Conservation (phyloP, 2,329 filamentous ascomycete species). For the Sporothrix phasma region DNA sequence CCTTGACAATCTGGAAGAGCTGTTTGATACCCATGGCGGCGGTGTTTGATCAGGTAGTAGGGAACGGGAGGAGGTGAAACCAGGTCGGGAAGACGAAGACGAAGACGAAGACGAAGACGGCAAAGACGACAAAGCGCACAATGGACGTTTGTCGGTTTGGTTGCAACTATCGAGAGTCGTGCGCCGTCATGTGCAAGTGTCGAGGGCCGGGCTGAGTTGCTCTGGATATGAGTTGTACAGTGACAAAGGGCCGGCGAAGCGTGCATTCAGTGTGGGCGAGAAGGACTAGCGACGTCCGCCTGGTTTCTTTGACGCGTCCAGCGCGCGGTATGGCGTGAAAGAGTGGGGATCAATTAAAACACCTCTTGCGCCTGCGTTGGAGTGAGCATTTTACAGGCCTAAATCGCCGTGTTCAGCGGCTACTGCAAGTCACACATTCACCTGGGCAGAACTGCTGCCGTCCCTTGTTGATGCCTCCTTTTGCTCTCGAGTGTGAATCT, state of each 20-base stretch:
- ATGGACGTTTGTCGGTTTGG: background rate
- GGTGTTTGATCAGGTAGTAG: background rate
- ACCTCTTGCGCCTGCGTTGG: background rate
- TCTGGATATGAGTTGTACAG: background rate
- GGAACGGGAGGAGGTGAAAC: background rate
- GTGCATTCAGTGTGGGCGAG: background rate
- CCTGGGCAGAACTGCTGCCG: too few species aligned
- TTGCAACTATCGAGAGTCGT: background rate
- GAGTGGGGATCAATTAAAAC: slow-evolving; percentile 3
- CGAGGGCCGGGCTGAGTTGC: background rate
- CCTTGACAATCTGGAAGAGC: slow-evolving; percentile 72
- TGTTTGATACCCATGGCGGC: slow-evolving; percentile 56
- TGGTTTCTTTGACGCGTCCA: background rate
- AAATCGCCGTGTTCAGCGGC: background rate
- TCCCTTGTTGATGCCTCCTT: too few species aligned
- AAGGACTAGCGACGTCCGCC: background rate
- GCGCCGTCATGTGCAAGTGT: background rate
- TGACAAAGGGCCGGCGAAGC: background rate
- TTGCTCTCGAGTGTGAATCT: background rate
- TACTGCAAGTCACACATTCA: background rate
- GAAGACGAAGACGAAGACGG: too few species aligned
- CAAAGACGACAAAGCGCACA: background rate
- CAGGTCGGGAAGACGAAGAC: background rate
- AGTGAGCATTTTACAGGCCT: background rate
- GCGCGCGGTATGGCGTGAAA: background rate